Conservation (phyloP, 768 basidiomycete species). For the Phanerodontia chrysosporium region DNA sequence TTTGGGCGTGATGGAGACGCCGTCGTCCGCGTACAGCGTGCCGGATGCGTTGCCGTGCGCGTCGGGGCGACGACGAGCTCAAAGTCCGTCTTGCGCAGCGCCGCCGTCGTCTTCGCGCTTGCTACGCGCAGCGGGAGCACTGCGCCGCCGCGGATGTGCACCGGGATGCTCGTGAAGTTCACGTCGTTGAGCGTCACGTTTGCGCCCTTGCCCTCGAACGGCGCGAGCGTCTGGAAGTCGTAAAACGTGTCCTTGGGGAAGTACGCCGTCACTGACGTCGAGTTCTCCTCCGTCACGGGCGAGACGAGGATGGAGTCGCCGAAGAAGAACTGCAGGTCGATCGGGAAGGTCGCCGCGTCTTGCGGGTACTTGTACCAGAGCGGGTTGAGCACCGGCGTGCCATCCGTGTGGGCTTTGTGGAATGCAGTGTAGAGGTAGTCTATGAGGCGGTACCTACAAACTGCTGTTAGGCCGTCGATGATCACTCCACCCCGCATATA, state of each 20-base stretch:
- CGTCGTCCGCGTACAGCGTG: conserved; percentile 60
- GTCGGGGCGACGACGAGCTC: conserved; percentile 61
- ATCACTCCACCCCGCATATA: no score
- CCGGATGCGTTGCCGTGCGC: conserved; percentile 48
- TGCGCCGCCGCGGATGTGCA: conserved; percentile 57
- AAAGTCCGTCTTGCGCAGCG: conserved; percentile 51
- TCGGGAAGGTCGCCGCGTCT: conserved; percentile 51
- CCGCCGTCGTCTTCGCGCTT: conserved; percentile 58
- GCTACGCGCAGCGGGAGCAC: conserved; percentile 53
- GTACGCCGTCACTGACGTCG: conserved; percentile 56
- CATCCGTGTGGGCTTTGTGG: conserved; percentile 51
- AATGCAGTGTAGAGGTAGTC: conserved; percentile 73
- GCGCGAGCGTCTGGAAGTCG: conserved; percentile 50
- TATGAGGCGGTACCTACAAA: conserved; percentile 55
- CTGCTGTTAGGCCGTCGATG: background rate
- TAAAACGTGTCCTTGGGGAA: conserved; percentile 65
- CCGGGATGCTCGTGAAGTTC: conserved; percentile 53
- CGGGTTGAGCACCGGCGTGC: conserved; percentile 63
- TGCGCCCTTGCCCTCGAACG: conserved; percentile 44
- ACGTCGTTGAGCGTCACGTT: conserved; percentile 43
- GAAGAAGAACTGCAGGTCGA: conserved; percentile 69
- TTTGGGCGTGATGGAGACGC: conserved; percentile 39
- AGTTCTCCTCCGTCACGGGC: conserved; percentile 58
- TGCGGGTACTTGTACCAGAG: conserved; percentile 66
- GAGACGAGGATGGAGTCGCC: conserved; percentile 65